phyloP scores from a whole-genome alignment of 768 basidiomycete genomes.

The Coprinopsis marcescibilis region DNA sequence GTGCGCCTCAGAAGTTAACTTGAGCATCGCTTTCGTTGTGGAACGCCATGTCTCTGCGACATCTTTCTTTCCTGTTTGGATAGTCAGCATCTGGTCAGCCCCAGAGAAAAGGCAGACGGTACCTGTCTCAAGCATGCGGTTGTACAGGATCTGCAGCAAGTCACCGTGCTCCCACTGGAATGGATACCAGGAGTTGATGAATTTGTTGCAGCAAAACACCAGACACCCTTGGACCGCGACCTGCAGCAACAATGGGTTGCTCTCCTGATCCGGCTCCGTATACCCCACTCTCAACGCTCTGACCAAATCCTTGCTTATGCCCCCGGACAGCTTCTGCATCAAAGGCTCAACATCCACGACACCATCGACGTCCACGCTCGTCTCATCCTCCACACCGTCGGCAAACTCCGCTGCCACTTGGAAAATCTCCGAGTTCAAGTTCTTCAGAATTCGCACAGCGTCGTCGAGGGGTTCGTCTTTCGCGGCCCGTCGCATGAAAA shows the following conservation, averaged over 20 bases:
- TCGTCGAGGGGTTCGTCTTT: conserved; percentile 8
- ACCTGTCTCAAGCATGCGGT: conserved; percentile 33
- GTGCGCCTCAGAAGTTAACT: conserved; percentile 11
- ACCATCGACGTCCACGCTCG: conserved; percentile 18
- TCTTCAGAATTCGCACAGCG: conserved; percentile 16
- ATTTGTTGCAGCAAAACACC: conserved; percentile 30
- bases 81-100: not conserved
- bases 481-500: not conserved
- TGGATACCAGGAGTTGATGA: conserved; percentile 38
- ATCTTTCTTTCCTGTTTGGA: conserved; percentile 12
- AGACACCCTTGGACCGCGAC: conserved; percentile 37
- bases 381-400: conserved; percentile 28
- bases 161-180: conserved; percentile 36
- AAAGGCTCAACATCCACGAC: conserved; percentile 12
- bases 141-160: conserved; percentile 31
- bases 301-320: conserved; percentile 29
- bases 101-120: not conserved
- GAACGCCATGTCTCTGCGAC: conserved; percentile 22
- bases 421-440: conserved; percentile 35
- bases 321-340: conserved; percentile 24
- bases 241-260: conserved; percentile 30
- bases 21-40: conserved; percentile 17
- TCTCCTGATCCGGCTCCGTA: conserved; percentile 10
- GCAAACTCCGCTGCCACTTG: conserved; percentile 36
- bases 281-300: conserved; percentile 22